Evolutionary conservation across 2,329 filamentous ascomycete genomes (phyloP).

Genomic region (Metarhizium guizhouense): DNA sequence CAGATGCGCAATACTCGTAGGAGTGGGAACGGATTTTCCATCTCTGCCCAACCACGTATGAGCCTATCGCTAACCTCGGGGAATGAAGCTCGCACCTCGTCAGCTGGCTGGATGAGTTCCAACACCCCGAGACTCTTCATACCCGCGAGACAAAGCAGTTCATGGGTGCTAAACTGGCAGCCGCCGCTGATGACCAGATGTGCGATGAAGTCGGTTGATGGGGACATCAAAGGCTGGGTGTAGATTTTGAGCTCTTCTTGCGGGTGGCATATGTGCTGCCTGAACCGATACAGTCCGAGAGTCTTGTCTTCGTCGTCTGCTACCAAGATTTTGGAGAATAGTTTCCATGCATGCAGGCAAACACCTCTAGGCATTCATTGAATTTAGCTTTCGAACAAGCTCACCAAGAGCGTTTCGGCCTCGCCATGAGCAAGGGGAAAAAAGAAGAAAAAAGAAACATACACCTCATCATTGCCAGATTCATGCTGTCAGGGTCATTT

Average conservation of each 20-base stretch:
- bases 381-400: background rate
- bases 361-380: constrained; percentile 13
- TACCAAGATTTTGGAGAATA: constrained; percentile 26
- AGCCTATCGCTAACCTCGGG: constrained; percentile 35
- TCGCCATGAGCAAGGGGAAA: background rate
- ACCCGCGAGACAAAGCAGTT: constrained; percentile 30
- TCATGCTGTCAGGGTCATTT: constrained; percentile 8
- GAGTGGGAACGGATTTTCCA: constrained; percentile 32
- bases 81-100: constrained; percentile 18
- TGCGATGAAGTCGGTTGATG: constrained; percentile 28
- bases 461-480: background rate
- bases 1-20: constrained; percentile 38
- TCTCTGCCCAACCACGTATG: constrained; percentile 35
- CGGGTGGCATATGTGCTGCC: constrained; percentile 30
- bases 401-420: background rate
- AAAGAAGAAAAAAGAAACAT: background rate
- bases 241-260: constrained; percentile 25
- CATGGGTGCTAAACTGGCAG: constrained; percentile 24
- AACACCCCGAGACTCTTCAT: constrained; percentile 39
- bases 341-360: constrained; percentile 31
- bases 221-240: constrained; percentile 26
- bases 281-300: constrained; percentile 28
- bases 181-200: constrained; percentile 30
- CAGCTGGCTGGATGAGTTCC: constrained; percentile 33
- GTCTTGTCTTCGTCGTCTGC: constrained; percentile 23